A percentile compares a stretch with the other conserved stretches of the same genome.
phyloP scores from a whole-genome alignment of 2,329 filamentous ascomycete genomes.

The Beauveria rudraprayagi region DNA sequence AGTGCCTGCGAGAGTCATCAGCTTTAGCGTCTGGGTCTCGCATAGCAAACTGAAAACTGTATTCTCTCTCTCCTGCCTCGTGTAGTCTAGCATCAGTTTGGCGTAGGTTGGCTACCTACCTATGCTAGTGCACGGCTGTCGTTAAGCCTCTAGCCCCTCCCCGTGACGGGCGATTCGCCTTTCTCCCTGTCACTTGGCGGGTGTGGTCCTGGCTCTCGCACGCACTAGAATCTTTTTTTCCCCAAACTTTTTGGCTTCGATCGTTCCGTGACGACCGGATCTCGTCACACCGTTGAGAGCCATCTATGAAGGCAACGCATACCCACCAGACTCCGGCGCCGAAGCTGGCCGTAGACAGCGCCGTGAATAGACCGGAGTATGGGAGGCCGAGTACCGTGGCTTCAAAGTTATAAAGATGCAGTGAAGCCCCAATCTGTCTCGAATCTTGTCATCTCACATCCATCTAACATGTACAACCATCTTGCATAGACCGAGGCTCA shows the following conservation, averaged over 20 bases:
- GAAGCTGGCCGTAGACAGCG: not conserved
- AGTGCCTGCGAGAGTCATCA: not conserved
- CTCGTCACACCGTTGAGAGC: not conserved
- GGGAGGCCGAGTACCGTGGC: not conserved
- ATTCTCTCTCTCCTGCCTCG: not conserved
- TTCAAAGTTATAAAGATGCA: slow-evolving; percentile 1
- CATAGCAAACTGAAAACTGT: not conserved
- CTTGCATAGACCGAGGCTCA: not conserved
- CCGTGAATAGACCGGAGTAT: not conserved
- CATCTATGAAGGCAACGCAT: not conserved
- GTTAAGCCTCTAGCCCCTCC: not conserved
- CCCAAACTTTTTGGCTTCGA: not conserved
- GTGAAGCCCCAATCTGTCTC: not conserved
- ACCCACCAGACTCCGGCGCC: not conserved
- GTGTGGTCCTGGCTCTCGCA: not conserved
- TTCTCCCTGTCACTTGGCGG: not conserved
- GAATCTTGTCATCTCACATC: not conserved
- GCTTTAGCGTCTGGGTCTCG: not conserved
- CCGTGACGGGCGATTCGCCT: not conserved
- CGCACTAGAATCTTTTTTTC: not conserved
- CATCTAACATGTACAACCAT: not conserved
- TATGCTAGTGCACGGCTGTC: not conserved
- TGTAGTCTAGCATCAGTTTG: not conserved
- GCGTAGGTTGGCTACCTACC: not conserved
- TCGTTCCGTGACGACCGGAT: not conserved